These are phyloP conservation scores for Zygoascus bituminiphila DNA, from an alignment of 805 yeast species.

Conservation along the genomic window DNA sequence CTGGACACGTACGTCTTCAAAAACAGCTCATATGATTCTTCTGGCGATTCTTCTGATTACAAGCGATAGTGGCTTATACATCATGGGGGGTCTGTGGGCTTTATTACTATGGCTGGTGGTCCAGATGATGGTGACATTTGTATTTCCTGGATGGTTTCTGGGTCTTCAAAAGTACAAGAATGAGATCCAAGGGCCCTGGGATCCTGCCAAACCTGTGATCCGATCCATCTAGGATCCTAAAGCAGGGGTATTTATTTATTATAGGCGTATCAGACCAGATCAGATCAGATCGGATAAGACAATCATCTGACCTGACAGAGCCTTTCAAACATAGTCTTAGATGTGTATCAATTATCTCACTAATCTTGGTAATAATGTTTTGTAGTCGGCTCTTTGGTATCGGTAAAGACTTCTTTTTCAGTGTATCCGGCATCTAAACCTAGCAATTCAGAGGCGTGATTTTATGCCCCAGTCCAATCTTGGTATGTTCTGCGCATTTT, in stretches of 20 bases:
- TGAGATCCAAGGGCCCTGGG: conserved; percentile 92
- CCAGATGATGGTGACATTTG: conserved; percentile 41
- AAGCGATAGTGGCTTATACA: conserved; percentile 25
- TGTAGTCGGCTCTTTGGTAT: too few species aligned
- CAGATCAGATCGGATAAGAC: too few species aligned
- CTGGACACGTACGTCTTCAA: conserved; percentile 40
- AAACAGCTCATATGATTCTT: conserved; percentile 23
- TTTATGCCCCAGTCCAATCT: too few species aligned
- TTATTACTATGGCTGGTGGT: conserved; percentile 43
- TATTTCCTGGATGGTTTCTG: conserved; percentile 64
- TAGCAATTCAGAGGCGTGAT: too few species aligned
- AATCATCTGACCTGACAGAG: too few species aligned
- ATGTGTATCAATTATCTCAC: too few species aligned
- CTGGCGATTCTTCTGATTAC: conserved; percentile 14
- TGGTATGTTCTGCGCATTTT: too few species aligned
- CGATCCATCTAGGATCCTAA: background rate
- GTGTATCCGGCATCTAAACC: too few species aligned
- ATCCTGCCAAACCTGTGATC: conserved; percentile 59
- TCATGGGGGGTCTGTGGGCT: conserved; percentile 35
- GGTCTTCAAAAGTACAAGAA: conserved; percentile 68
- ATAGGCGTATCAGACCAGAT: too few species aligned
- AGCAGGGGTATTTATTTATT: background rate
- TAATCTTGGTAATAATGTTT: too few species aligned
- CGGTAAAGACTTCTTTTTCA: too few species aligned
- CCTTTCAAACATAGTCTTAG: too few species aligned